Conservation (phyloP, 305 asterid genomes). For the Fraxinus ornus region DNA sequence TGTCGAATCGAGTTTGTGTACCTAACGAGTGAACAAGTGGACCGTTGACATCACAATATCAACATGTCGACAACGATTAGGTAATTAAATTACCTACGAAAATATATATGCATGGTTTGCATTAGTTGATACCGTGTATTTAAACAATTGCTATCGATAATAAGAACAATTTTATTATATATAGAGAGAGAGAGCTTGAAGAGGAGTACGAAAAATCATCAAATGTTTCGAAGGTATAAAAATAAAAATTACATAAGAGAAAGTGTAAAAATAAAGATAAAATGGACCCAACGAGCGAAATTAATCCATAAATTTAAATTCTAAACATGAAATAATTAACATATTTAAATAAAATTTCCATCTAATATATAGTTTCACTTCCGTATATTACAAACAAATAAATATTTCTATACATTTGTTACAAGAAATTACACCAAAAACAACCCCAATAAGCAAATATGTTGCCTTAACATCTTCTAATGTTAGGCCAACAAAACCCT, state of each 20-base stretch:
- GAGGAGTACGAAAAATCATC: not conserved
- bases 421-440: conserved; percentile 11
- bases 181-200: not conserved
- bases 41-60: not conserved
- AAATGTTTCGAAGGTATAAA: too few relatives aligned
- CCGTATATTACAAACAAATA: conserved; percentile 3
- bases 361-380: not conserved
- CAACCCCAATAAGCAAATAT: not conserved
- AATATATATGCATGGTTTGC: not conserved
- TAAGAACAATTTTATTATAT: too few relatives aligned
- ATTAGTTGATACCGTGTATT: not conserved
- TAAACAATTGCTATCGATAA: not conserved
- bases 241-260: not conserved
- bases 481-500: conserved; percentile 20
- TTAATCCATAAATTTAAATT: not conserved
- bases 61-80: too few relatives aligned
- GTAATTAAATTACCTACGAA: not conserved
- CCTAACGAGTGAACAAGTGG: not conserved
- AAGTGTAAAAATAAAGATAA: not conserved
- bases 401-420: conserved; percentile 18
- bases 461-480: not conserved
- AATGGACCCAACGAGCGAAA: not conserved
- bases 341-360: not conserved
- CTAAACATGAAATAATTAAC: not conserved
- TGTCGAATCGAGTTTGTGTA: not conserved